Evolutionary conservation across 2,329 filamentous ascomycete species (phyloP), one percentile per base, ranked within the genome.

Genomic region (Alternaria ventricosa): DNA sequence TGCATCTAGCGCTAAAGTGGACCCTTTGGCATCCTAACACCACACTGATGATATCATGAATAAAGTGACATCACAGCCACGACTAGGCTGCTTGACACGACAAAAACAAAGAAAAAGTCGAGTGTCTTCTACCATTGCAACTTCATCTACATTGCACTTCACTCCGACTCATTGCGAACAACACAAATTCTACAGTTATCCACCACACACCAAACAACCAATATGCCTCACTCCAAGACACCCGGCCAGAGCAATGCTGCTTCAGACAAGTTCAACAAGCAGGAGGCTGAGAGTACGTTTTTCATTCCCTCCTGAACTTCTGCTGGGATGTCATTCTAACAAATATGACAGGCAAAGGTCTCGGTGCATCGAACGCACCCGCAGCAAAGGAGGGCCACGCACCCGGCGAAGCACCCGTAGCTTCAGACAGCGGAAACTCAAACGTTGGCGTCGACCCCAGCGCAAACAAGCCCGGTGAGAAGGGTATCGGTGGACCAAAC

Each of bases 161-260:
- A 41, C 30, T 33, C 23, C 13, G 12, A 41, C 22, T 13, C 30
- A 36, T 10, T 36, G 33, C 33, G 33, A 36, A 36, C n/a, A 36
- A 53, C 36, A 41, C 36, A 41, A 28, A 47, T 25, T 25, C 22
- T 22, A 6, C 11, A 5, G 22, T n/a, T 18, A 30, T 10, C 6
- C 54, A 45, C 25, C 27, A 30, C 22, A 30, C 22, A 45, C 20
- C 43, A 33, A 18, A 54, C 5, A 7, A 11, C 27, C 50, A 41
- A 36, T 3, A 63, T 67, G 68, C 63, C 68, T 60, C 66, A 68
- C 66, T 68, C 61, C 61, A 70, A 69, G 57, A 69, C 68, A 54
- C 61, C 66, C 43, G 66, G 68, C 50, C 62, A 69, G 57, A 67
- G 62, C 33, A 69, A 69, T 41, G 66, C 68, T 47, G 66, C 66